Base-by-base conservation (phyloP, 164 flowering plant genomes). In the Stephania japonica region DNA sequence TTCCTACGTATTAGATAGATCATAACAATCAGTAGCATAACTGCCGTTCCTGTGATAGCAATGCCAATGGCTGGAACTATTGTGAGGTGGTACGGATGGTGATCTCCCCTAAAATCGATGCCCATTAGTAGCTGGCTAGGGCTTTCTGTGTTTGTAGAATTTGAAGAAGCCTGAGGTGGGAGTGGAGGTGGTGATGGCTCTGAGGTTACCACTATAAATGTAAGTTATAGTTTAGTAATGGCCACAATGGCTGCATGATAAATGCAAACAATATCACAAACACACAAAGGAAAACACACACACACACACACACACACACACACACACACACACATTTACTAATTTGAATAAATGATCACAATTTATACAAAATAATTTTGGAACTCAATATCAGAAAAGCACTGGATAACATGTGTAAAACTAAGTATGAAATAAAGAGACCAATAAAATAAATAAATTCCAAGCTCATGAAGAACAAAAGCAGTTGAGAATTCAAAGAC, bases 1-100 rank as follows among this genome's bases (percentile, higher is more conserved):
- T 96, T 96, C 79, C 79, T 82, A 41, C 84, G 94, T 67, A 96
- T 91, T 47, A 96, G 91, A 79, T 90, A 70, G 78, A 92, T 73
- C 80, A 96, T 73, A 56, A 88, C 73, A 23, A 86, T 42, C 78
- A 96, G 81, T 84, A 91, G 81, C 71, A 84, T 26, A 70, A 87
- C 75, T 70, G 99, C 86, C 18, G 81, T 68, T 4, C 80, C 88
- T 16, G 93, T 86, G 61, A 96, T 84, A 10, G 87, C 91, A 75
- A 92, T 84, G 61, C 97, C 97, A 73, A 92, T 70, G 21, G 80
- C 80, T 69, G 89, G 87, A 78, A 92, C 69, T 69, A 91, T 23
- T 10, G 91, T 86, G 53, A 91, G 88, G 72, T 77, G 95, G 79
- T 84, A 85, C 53, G 78, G 70, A 79, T 78, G 92, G 69, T 80